A percentile compares a stretch with the other conserved stretches of the same genome.
These are phyloP conservation scores for Pilobolus umbonatus DNA, from an alignment of 192 early-diverging fungal genomes.

Conservation along the genomic window DNA sequence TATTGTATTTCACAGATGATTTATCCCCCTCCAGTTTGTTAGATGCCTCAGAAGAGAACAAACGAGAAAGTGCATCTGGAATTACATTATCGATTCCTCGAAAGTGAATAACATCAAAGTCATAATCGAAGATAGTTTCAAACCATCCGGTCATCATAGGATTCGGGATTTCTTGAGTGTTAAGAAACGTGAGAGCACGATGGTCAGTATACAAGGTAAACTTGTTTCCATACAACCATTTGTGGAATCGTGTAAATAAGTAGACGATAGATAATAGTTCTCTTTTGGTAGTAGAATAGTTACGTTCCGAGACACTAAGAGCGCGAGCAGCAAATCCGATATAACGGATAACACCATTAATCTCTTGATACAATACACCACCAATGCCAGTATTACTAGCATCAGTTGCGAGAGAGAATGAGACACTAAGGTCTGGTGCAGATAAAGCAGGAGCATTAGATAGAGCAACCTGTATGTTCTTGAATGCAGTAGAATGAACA, in stretches of 20 bases:
- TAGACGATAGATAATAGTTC: background rate
- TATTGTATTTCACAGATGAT: background rate
- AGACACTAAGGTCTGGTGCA: conserved; percentile 16
- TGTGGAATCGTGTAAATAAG: conserved; percentile 30
- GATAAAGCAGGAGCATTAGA: conserved; percentile 11
- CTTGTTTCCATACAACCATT: conserved; percentile 29
- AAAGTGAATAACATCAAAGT: conserved; percentile 19
- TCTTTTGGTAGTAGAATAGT: background rate
- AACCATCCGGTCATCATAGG: conserved; percentile 26
- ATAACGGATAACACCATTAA: background rate
- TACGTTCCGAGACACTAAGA: background rate
- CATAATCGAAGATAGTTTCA: conserved; percentile 27
- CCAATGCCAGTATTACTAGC: conserved; percentile 38
- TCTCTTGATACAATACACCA: conserved; percentile 27
- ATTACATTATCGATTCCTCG: conserved; percentile 27
- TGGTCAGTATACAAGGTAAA: conserved; percentile 38
- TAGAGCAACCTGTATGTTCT: background rate
- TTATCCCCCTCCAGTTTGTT: conserved; percentile 14
- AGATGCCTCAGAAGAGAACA: background rate
- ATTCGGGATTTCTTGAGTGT: conserved; percentile 18
- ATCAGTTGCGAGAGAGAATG: conserved; percentile 32
- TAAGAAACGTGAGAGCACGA: conserved; percentile 25
- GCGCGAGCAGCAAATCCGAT: background rate
- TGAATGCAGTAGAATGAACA: background rate
- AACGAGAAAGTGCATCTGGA: conserved; percentile 31